Evolutionary conservation across 2,329 filamentous ascomycete species (phyloP).

Genomic region (Penicillium fuscoglaucum): DNA sequence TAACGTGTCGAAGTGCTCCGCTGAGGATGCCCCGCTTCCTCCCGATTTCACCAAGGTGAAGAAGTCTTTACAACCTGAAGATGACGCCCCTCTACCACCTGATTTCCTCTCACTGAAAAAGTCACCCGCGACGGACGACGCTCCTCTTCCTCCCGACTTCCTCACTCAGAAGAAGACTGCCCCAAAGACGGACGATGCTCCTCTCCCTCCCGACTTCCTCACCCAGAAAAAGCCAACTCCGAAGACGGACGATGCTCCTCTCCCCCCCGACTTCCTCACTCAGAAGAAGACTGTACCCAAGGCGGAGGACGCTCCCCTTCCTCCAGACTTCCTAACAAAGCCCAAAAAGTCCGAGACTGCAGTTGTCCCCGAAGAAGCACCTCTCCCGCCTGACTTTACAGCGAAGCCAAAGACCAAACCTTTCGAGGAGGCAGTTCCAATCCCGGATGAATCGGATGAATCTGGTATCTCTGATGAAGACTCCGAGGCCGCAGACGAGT

Average conservation of each 20-base stretch:
- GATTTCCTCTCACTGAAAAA: conserved; percentile 14
- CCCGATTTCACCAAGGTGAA: conserved; percentile 25
- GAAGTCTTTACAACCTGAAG: conserved; percentile 19
- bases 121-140: conserved; percentile 9
- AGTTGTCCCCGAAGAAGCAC: conserved; percentile 20
- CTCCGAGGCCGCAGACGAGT: conserved; percentile 36
- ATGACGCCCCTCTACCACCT: conserved; percentile 30
- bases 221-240: conserved; percentile 16
- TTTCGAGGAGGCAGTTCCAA: conserved; percentile 28
- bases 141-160: conserved; percentile 27
- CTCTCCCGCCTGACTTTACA: conserved; percentile 27
- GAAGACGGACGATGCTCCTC: conserved; percentile 25
- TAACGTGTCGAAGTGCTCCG: conserved; percentile 39
- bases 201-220: conserved; percentile 24
- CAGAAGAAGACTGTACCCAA: conserved; percentile 1
- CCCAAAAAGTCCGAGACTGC: conserved; percentile 11
- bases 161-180: background rate
- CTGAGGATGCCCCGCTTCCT: conserved; percentile 44
- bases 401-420: conserved; percentile 21
- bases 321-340: conserved; percentile 31
- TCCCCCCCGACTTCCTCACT: conserved; percentile 23
- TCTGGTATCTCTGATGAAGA: conserved; percentile 24
- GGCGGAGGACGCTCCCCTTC: conserved; percentile 21
- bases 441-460: conserved; percentile 37
- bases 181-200: conserved; percentile 8